A percentile compares a stretch with the other conserved stretches of the same genome.
These are phyloP conservation scores for Lunasporangiospora selenospora DNA, from an alignment of 192 early-diverging fungal species.

Conservation along the genomic window DNA sequence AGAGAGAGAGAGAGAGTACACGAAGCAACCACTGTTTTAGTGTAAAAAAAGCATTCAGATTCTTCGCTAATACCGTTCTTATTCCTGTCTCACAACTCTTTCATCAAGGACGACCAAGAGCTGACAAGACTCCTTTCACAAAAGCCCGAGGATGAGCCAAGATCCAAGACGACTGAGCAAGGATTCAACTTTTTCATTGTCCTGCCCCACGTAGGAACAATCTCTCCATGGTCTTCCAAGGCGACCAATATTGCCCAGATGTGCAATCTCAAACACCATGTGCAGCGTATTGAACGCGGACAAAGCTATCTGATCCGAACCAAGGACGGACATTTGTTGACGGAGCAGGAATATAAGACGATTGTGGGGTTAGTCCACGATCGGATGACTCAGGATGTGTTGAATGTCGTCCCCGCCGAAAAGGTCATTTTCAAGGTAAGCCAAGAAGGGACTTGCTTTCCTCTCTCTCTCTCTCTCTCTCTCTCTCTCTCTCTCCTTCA, in stretches of 20 bases:
- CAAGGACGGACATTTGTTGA: constrained; percentile 31
- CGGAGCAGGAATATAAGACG: constrained; percentile 55
- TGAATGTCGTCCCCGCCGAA: constrained; percentile 67
- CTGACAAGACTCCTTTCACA: constrained; percentile 14
- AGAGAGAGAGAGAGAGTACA: no score
- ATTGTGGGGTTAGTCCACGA: constrained; percentile 76
- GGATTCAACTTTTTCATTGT: constrained; percentile 69
- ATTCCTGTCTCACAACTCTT: background rate
- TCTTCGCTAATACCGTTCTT: background rate
- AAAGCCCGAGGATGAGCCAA: background rate
- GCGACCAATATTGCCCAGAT: constrained; percentile 96
- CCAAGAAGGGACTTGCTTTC: no score
- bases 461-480: no score
- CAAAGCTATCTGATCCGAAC: constrained; percentile 71
- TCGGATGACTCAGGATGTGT: constrained; percentile 93
- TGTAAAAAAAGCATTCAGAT: no score
- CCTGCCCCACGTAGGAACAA: constrained; percentile 93
- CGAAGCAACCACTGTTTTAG: no score
- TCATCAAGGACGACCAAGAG: constrained; percentile 31
- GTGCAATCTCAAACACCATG: constrained; percentile 79
- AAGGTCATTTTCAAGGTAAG: constrained; percentile 71
- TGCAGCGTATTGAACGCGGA: constrained; percentile 92
- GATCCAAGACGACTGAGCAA: constrained; percentile 3
- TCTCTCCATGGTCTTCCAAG: constrained; percentile 99
- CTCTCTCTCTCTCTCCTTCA: no score